Base-by-base conservation (phyloP, 495 filamentous ascomycete genomes). In the Aspergillus saccharolyticus region DNA sequence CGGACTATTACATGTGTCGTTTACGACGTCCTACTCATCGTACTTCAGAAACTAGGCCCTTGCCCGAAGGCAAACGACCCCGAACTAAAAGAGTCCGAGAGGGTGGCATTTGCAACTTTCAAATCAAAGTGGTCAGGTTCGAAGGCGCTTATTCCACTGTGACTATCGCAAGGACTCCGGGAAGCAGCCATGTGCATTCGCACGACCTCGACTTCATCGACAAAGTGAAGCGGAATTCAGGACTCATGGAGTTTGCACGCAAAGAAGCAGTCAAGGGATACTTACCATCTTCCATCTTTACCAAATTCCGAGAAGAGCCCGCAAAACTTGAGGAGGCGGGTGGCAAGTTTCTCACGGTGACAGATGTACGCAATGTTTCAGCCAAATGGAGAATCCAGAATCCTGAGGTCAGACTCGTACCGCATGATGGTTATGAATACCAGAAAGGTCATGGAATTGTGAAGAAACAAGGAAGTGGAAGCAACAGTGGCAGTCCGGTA, bases 1-100 rank as follows among this genome's bases (percentile, higher is more conserved):
- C 78, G 7, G 78, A 81, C 52, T 81, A 80, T 57, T 81, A 79
- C 42, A 77, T 77, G 70, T 81, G 78, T 58, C 75, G 78, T 30
- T 55, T 81, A 59, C 74, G 78, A 56, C 70, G 73, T 42, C 70
- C 73, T 43, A 76, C 72, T 19, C 71, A 75, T 51, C 70, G 71
- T 43, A 67, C 71, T 30, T 73, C 72, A 3, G 74, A 74, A 45
- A 71, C 70, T 18, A 68, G 76, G 16, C 78, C 77, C 22, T 65
- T 79, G 28, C 75, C 75, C n/a, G 76, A 80, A 55, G 78, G 78
- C n/a, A 78, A 79, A 52, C 71, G 74, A 18, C 71, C 76, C 20
- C 70, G 78, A 12, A 80, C 76, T 58, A 81, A 79, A 62, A 70
- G 75, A 42, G 72, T 76, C 8, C 68, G 78, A 44, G 78, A 81